Evolutionary conservation across 139 green algal species (phyloP), one percentile per base, ranked within the genome.

Genomic region (Spirogloea muscicola): DNA sequence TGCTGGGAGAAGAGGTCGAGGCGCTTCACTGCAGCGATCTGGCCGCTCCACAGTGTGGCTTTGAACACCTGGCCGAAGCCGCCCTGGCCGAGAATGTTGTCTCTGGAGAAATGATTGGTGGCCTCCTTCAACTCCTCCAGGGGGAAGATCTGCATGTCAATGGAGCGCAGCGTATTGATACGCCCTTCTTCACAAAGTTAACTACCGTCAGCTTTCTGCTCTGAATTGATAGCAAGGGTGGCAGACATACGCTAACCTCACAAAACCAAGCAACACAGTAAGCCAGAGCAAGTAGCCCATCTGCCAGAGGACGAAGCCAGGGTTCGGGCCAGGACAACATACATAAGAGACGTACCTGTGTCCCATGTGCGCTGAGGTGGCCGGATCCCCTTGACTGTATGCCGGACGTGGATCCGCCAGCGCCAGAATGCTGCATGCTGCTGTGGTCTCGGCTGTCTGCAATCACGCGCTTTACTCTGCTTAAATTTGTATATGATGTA

Each of bases 101-200:
- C 67, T 31, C 6, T 3, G 48, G 67, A 34, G 29, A 76, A 76
- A n/a, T 48, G 29, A 21, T 48, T 37, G 9, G 67, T 76, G 27
- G 25, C 67, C 31, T 37, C 27, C 21, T 42, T 34, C 9, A 76
- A 29, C 29, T 76, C 67, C 4, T 61, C 7, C 33, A 39, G 58
- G 21, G 51, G 10, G 67, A 61, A 76, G 40, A 65, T 69, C 18
- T 25, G 49, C 34, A 49, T 59, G 9, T 49, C 49, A 49, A 57
- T 41, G 13, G 33, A n/a, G n/a, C n/a, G n/a, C n/a, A n/a, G n/a
- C n/a, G n/a, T n/a, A n/a, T n/a, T n/a, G n/a, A n/a, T n/a, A n/a
- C n/a, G n/a, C n/a, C n/a, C n/a, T n/a, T n/a, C n/a, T n/a, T n/a
- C n/a, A 16, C 13, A 10, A 10, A 9, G 55, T 13, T 10, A 10